A percentile compares a stretch with the other conserved stretches of the same genome.
phyloP scores from a whole-genome alignment of 1,284 basidiomycete species.

The Irpex rosettiformis region DNA sequence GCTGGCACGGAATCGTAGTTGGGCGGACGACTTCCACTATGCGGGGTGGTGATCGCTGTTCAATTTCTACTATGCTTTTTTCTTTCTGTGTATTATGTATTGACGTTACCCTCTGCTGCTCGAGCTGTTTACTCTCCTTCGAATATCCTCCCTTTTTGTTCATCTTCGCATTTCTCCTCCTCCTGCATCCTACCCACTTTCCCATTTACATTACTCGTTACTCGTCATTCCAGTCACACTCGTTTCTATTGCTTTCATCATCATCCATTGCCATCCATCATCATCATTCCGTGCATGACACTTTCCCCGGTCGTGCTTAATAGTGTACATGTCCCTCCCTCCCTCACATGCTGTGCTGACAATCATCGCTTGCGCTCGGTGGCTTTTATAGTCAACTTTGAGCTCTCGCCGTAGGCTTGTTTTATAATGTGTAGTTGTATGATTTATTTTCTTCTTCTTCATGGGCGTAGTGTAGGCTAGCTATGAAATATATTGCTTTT shows the following conservation, averaged over 20 bases:
- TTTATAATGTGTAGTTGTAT: constrained; percentile 7
- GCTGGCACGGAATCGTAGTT: constrained; percentile 60
- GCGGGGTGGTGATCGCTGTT: constrained; percentile 49
- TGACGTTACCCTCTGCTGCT: neutral
- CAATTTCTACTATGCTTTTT: constrained; percentile 1
- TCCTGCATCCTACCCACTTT: no score
- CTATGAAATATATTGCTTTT: neutral
- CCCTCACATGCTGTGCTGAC: neutral
- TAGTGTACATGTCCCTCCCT: neutral
- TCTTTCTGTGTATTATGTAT: neutral
- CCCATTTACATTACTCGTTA: no score
- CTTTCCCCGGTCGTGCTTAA: neutral
- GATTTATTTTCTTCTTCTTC: neutral
- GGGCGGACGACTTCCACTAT: constrained; percentile 66
- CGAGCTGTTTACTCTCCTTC: no score
- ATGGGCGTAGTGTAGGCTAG: neutral
- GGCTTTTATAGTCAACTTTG: no score
- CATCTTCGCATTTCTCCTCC: neutral
- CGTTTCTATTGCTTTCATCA: neutral
- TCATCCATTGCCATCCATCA: neutral
- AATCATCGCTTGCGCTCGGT: neutral
- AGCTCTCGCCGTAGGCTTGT: constrained; percentile 3
- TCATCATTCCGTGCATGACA: neutral
- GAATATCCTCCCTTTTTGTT: neutral
- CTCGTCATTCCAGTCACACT: no score